Conservation (phyloP, 257 asterid genomes). For the Solanum neorickii region DNA sequence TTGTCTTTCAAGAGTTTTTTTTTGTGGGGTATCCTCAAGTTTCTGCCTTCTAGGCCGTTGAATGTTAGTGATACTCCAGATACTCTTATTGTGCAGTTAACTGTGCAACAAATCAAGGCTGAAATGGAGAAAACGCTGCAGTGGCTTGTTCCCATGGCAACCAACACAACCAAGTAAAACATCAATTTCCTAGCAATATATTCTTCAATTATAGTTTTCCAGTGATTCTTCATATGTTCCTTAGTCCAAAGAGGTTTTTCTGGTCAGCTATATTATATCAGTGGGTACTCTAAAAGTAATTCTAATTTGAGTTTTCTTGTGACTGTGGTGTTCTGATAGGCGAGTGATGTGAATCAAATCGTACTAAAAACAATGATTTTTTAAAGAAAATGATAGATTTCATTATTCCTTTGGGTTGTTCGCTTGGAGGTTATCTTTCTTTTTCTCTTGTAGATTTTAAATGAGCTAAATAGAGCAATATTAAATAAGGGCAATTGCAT, state of each 20-base stretch:
- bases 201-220: background rate
- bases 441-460: background rate
- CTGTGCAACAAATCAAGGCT: constrained; percentile 58
- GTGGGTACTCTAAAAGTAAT: background rate
- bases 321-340: background rate
- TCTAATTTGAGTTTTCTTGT: background rate
- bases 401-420: background rate
- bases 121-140: constrained; percentile 93
- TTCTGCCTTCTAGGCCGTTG: background rate
- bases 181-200: background rate
- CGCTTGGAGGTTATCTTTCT: background rate
- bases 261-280: background rate
- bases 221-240: background rate
- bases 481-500: background rate
- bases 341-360: background rate
- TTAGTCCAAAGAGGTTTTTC: background rate
- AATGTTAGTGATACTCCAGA: background rate
- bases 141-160: constrained; percentile 95
- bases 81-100: constrained; percentile 31
- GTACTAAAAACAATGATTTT: background rate
- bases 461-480: background rate
- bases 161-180: constrained; percentile 85
- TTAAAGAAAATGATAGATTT: background rate
- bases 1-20: background rate
- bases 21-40: background rate